Evolutionary conservation across 768 basidiomycete genomes (phyloP), one percentile per base, ranked within the genome.

Genomic region (Suillus subaureus): DNA sequence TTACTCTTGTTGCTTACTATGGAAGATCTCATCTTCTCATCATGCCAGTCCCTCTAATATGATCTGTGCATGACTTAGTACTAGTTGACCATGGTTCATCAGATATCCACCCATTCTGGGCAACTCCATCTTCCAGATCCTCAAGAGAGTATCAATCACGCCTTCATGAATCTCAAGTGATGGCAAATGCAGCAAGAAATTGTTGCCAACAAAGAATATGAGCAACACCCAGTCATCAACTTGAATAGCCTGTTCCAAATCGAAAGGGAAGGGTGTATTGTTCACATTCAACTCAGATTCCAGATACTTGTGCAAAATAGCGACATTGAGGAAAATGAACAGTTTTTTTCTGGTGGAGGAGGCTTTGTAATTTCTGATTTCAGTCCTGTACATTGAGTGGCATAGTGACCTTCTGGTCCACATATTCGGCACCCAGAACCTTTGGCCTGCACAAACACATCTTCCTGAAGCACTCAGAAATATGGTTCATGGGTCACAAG

Each of bases 181-280:
- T 33, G 97, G 97, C 65, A 99, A 84, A 81, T 99, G 97, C 26
- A 97, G 97, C 71, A 99, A 85, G 62, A 86, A 99, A 96, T 83
- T 94, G 82, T 99, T 99, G 71, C 97, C 97, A 76, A 99, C 97
- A 79, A 99, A 98, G 89, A 99, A 99, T 71, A 99, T 99, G 73
- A 99, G 87, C 74, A 99, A 89, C 71, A 99, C 94, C 97, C 97
- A 99, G 78, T 99, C 97, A 85, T 99, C 97, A n/a, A n/a, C n/a
- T n/a, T n/a, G n/a, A 79, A 99, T 93, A 43, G 97, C 96, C 78
- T 91, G 90, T 79, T 99, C 97, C 77, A 98, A 84, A 72, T 92
- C 89, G 85, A 97, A 98, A 39, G 90, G 88, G 80, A 97, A 96
- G 2, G 89, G 81, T 21, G 85, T 78, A 66, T 86, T 80, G n/a